These are phyloP conservation scores for Orbilia ellipsospora DNA, from an alignment of 2,329 filamentous ascomycete genomes.

Conservation along the genomic window DNA sequence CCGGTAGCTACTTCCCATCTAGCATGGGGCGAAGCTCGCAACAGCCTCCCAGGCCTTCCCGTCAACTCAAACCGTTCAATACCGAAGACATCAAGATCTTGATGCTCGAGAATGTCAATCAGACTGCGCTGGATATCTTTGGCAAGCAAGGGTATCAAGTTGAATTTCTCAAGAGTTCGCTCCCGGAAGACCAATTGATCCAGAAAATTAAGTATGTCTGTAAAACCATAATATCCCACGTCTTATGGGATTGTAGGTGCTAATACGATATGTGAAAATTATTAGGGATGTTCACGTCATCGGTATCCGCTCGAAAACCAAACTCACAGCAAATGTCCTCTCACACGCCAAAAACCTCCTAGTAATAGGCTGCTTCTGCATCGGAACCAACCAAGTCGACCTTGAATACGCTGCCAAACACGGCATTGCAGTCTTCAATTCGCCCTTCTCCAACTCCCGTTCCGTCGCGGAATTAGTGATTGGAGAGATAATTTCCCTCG, in stretches of 20 bases:
- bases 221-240: neutral
- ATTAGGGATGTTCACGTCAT: slow-evolving; percentile 88
- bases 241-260: slow-evolving; percentile 1
- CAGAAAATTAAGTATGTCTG: slow-evolving; percentile 85
- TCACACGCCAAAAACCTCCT: slow-evolving; percentile 91
- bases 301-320: slow-evolving; percentile 97
- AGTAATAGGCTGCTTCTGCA: slow-evolving; percentile 98
- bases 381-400: slow-evolving; percentile 95
- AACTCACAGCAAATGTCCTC: slow-evolving; percentile 85
- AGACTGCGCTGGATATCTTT: slow-evolving; percentile 85
- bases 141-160: slow-evolving; percentile 92
- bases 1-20: slow-evolving; percentile 65
- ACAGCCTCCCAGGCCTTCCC: slow-evolving; percentile 66
- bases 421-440: slow-evolving; percentile 98
- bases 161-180: slow-evolving; percentile 85
- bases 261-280: slow-evolving; percentile 45
- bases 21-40: slow-evolving; percentile 65
- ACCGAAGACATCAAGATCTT: slow-evolving; percentile 97
- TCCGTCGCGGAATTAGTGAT: slow-evolving; percentile 97
- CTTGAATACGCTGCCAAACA: slow-evolving; percentile 82
- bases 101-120: slow-evolving; percentile 94
- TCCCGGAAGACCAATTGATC: slow-evolving; percentile 92
- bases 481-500: slow-evolving; percentile 88
- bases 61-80: slow-evolving; percentile 93
- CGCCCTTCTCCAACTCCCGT: slow-evolving; percentile 96